Conservation (phyloP, 208 protist genomes). For the Zelonia costaricensis region DNA sequence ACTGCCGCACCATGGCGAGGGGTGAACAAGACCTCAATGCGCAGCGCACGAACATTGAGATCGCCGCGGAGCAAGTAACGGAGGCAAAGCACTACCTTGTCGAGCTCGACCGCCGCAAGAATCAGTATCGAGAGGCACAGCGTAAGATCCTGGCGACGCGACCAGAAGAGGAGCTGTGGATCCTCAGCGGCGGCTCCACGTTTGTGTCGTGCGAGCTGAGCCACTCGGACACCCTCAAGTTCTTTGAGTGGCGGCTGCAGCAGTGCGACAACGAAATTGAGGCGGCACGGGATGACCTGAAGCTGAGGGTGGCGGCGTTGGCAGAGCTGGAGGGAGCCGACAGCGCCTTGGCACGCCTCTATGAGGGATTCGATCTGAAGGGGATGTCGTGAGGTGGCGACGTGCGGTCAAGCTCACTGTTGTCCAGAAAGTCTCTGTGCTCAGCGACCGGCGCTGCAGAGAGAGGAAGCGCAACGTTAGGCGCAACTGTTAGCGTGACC, state of each 20-base stretch:
- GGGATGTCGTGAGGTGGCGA: slow-evolving; percentile 10
- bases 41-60: slow-evolving; percentile 44
- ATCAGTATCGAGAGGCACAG: slow-evolving; percentile 77
- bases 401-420: not conserved
- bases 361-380: slow-evolving; percentile 77
- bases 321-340: slow-evolving; percentile 81
- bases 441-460: no score
- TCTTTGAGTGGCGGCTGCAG: slow-evolving; percentile 60
- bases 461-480: no score
- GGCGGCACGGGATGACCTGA: slow-evolving; percentile 60
- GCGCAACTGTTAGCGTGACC: no score
- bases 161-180: slow-evolving; percentile 60
- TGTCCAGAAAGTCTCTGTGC: no score
- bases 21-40: slow-evolving; percentile 32
- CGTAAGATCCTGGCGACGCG: slow-evolving; percentile 45
- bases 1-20: no score
- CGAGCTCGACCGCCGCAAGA: slow-evolving; percentile 76
- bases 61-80: slow-evolving; percentile 60
- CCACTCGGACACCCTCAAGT: slow-evolving; percentile 49
- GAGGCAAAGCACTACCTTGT: slow-evolving; percentile 72
- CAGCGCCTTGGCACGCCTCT: slow-evolving; percentile 60
- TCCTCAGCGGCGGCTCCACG: slow-evolving; percentile 76
- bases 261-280: slow-evolving; percentile 67
- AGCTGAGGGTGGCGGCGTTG: slow-evolving; percentile 74
- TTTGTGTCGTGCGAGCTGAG: slow-evolving; percentile 78